Base-by-base conservation (phyloP, 2,329 filamentous ascomycete genomes). In the Ophiostoma sp. region DNA sequence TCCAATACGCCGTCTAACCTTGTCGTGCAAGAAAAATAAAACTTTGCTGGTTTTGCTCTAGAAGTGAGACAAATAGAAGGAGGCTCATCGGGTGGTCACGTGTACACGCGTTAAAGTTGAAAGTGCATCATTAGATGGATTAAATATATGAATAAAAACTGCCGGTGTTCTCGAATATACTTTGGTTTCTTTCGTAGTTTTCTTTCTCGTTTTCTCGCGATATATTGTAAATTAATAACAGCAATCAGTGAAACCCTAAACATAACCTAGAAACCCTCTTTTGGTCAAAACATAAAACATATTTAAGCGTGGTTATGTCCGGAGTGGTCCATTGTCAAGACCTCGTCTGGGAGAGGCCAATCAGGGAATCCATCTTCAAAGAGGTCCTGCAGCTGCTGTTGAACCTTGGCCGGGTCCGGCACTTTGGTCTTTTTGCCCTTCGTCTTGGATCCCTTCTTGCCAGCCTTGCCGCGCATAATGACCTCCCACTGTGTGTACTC, bases 401-500 rank as follows among this genome's bases (percentile, higher is more conserved):
- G n/a, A 6, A 48, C 35, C 33, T 67, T 67, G 65, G 39, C 23
- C 20, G 65, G 36, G 41, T 41, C 35, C 27, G 15, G 36, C 64
- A 23, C 27, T 23, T 44, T 23, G 4, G 65, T 27, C 23, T 41
- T 48, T 1, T 64, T 67, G n/a, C n/a, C 41, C 54, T 68, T 39
- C 33, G 20, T 52, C 20, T 35, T 41, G 41, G 27, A 33, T 11
- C 39, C n/a, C 57, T 23, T 36, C 27, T 27, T 57, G 35, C 48
- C 36, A 11, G 48, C 13, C 52, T 68, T 36, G 33, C 57, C 52
- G 36, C 71, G 69, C 73, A 74, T 74, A 5, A 72, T 13, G 20
- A 27, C 23, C 54, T 77, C 75, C 79, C 79, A 80, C 7, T 70
- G 75, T n/a, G 74, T 76, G 76, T 84, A 85, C 77, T 92, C 90